A percentile compares a stretch with the other conserved stretches of the same genome.
phyloP scores from a whole-genome alignment of 306 rosid genomes.

The Cicer cuneatum region DNA sequence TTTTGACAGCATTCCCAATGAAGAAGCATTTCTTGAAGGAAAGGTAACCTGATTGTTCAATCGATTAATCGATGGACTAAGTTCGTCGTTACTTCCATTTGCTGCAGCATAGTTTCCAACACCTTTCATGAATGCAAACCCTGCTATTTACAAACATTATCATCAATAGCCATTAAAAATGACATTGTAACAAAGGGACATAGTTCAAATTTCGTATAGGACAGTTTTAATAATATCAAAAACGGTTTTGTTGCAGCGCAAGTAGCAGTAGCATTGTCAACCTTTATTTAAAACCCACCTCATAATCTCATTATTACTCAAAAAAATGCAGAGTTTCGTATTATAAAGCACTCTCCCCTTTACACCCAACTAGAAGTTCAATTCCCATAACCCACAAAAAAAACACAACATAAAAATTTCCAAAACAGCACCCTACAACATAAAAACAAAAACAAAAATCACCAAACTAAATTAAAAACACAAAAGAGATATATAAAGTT shows the following conservation, averaged over 20 bases:
- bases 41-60: slow-evolving; percentile 67
- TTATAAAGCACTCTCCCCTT: background rate
- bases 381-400: background rate
- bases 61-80: slow-evolving; percentile 56
- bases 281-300: too few relatives aligned
- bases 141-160: slow-evolving; percentile 52
- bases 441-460: background rate
- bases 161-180: slow-evolving; percentile 23
- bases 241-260: too few relatives aligned
- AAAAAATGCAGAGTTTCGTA: background rate
- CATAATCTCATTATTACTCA: background rate
- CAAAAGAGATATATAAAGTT: background rate
- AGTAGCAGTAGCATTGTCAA: too few relatives aligned
- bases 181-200: too few relatives aligned
- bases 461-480: background rate
- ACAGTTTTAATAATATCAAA: too few relatives aligned
- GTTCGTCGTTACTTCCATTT: slow-evolving; percentile 50
- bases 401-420: slow-evolving; percentile 14
- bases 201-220: too few relatives aligned
- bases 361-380: background rate
- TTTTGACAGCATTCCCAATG: slow-evolving; percentile 68
- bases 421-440: background rate
- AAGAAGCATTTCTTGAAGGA: slow-evolving; percentile 58
- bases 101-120: slow-evolving; percentile 50
- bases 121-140: slow-evolving; percentile 55